Evolutionary conservation across 2,329 filamentous ascomycete genomes (phyloP).

Genomic region (Trichoderma sp.): DNA sequence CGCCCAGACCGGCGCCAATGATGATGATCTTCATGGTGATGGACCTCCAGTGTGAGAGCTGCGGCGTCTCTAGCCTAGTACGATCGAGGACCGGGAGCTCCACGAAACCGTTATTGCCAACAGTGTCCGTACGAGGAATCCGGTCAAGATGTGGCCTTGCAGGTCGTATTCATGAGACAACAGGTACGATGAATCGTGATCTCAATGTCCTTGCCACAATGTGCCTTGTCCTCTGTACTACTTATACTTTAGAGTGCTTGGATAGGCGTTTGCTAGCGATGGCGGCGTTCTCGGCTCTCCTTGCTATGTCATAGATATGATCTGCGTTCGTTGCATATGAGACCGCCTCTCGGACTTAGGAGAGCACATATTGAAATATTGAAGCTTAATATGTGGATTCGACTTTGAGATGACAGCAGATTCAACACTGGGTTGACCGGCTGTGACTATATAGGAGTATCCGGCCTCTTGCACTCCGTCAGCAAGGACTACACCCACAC

Average conservation of each 20-base stretch:
- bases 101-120: not conserved
- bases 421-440: not conserved
- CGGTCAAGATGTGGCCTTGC: not conserved
- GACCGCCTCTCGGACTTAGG: not conserved
- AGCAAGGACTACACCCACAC: not conserved
- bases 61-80: too few species aligned
- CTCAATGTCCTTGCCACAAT: not conserved
- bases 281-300: conserved; percentile 8
- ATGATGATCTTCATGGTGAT: conserved; percentile 32
- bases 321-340: not conserved
- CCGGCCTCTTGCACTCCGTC: not conserved
- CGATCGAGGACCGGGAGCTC: not conserved
- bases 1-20: conserved; percentile 33
- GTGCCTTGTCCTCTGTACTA: not conserved
- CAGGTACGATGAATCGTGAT: not conserved
- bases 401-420: not conserved
- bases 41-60: not conserved
- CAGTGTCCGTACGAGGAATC: not conserved
- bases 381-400: not conserved
- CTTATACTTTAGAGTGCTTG: conserved; percentile 2
- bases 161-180: not conserved
- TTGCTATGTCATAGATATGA: not conserved
- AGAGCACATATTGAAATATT: not conserved
- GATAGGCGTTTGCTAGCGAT: not conserved
- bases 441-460: not conserved